A percentile compares a stretch with the other conserved stretches of the same genome.
Evolutionary conservation across 2,329 filamentous ascomycete genomes (phyloP).

Genomic region (Neonectria coccinea): DNA sequence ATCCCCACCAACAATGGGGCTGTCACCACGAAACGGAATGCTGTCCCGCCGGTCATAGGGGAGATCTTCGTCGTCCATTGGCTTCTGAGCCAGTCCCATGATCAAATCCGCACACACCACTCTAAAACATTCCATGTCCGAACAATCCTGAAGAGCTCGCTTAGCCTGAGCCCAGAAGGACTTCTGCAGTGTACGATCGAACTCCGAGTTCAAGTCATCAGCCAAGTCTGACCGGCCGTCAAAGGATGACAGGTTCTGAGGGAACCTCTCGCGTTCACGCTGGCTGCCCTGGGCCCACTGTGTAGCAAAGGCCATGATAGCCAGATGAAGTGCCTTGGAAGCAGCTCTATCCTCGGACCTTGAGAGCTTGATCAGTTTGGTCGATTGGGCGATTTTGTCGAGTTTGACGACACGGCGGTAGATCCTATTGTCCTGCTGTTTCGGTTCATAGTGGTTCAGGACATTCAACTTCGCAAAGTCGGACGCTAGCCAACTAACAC

Average conservation of each 20-base stretch:
- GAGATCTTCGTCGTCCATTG: conserved; percentile 44
- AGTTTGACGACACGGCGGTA: conserved; percentile 62
- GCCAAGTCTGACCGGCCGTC: conserved; percentile 40
- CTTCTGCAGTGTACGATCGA: conserved; percentile 53
- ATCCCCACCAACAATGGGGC: conserved; percentile 39
- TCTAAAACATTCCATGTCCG: conserved; percentile 55
- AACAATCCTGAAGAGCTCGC: conserved; percentile 51
- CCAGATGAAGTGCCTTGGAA: conserved; percentile 59
- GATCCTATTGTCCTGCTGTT: conserved; percentile 57
- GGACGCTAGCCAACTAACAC: conserved; percentile 45
- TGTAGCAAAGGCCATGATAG: conserved; percentile 65
- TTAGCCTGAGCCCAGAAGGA: conserved; percentile 55
- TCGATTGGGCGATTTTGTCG: conserved; percentile 56
- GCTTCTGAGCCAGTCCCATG: conserved; percentile 54
- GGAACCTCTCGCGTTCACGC: conserved; percentile 44
- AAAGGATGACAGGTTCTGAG: conserved; percentile 38
- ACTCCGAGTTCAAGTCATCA: conserved; percentile 49
- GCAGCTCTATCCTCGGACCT: conserved; percentile 57
- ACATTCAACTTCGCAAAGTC: conserved; percentile 44
- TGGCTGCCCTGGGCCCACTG: conserved; percentile 56
- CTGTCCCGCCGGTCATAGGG: conserved; percentile 27
- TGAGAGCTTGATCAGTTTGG: conserved; percentile 55
- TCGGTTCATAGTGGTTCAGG: conserved; percentile 41
- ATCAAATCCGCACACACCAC: conserved; percentile 56
- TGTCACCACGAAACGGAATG: conserved; percentile 33